Evolutionary conservation across 2,329 filamentous ascomycete species (phyloP), one percentile per base, ranked within the genome.

Genomic region (Claviceps arundinis): DNA sequence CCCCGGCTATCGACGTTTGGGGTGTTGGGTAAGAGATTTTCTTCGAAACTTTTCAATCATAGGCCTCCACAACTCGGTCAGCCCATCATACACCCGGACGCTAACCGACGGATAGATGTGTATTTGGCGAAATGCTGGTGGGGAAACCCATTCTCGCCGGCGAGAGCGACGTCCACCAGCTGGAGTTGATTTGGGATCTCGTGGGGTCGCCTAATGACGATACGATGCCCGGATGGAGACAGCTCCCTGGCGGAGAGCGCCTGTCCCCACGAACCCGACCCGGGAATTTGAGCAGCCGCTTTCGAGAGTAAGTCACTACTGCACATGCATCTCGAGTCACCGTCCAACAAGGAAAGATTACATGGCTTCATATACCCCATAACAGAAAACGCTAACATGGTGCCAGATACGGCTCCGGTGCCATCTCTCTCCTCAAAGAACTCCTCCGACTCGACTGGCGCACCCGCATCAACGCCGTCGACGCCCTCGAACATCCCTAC

Each of bases 1-100:
- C 93, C n/a, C 89, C 90, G 14, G 90, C 93, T 9, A 96, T 98
- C 61, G 93, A 98, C 68, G 82, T 98, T 70, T 98, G 93, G 93
- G 93, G 93, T 60, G 91, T 96, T 59, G 93, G 91, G 86, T 90
- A 74, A 72, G 81, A 65, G 50, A 14, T 14, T 14, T 4, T 13
- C 26, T 19, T 26, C 11, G 11, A 11, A 40, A 19, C 8, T 22
- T 45, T 11, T 34, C 47, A 34, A 26, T 19, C 8, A 5, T 8
- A 11, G 7, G 8, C 13, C 40, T 42, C 17, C 26, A 8, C 1
- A 30, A 22, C n/a, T 42, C 17, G 9, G 41, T 43, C 19, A 1
- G 24, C 14, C 11, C 11, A 14, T 43, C 24, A 14, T 13, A 22
- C 37, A 13, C 19, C n/a, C 1, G 19, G n/a, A 19, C 37, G 44